Base-by-base conservation (phyloP, 1,284 basidiomycete species). In the Ustilago loliicola region DNA sequence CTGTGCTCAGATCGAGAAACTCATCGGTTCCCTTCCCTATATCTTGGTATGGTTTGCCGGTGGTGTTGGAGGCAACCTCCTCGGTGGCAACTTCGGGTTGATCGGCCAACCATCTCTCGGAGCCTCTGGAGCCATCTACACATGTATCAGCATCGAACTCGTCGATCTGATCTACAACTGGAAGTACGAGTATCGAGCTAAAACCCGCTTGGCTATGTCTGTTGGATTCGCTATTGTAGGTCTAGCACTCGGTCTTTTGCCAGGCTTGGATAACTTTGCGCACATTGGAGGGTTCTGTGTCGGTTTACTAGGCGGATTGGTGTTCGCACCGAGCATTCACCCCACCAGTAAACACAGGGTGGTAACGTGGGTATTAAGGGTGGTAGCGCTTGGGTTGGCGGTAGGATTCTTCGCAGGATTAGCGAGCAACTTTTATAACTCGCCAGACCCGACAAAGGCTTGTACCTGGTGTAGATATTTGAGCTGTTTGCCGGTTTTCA, bases 141-240 rank as follows among this genome's bases (percentile, higher is more conserved):
- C 95, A 2, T 94, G 93, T 38, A 90, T 96, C 66, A 94, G 93
- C 2, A 93, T 94, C 77, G 86, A 89, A 36, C 80, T 89, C 90
- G 92, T 97, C 1, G 96, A 99, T 85, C 88, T 99, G 34, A 89
- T 94, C 56, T 91, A 95, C 29, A 96, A 99, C 83, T 98, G 96
- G 96, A 90, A 91, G 80, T 93, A 95, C 83, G 80, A 86, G 57
- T 77, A 70, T 21, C 66, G 80, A 3, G 78, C 79, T 23, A 81
- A 72, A 69, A 72, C 56, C 34, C 66, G 93, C 90, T 88, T 96
- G 7, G 88, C 92, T 42, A 92, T 93, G 87, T 92, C 97, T 89
- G 89, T 91, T 7, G 88, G 96, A 54, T 95, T 98, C 83, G 89
- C 97, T 21, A 77, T 93, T 17, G 89, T 98, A 65, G 94, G 94